Conservation (phyloP, 768 basidiomycete species). For the Panellus pusillus region DNA sequence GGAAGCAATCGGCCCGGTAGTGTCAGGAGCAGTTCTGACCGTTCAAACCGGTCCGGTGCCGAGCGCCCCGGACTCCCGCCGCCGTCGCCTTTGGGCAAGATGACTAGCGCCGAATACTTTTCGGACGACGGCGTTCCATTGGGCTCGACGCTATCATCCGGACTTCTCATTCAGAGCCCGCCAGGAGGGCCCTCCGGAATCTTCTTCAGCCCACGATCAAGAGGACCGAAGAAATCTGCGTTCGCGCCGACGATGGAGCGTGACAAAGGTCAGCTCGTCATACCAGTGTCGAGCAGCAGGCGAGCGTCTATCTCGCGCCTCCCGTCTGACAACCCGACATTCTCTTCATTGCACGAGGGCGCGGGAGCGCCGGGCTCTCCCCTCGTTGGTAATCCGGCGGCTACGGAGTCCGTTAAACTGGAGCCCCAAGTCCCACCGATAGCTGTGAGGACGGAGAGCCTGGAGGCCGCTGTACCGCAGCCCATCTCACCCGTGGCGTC, state of each 20-base stretch:
- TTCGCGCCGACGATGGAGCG: conserved; percentile 45
- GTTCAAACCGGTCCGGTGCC: conserved; percentile 56
- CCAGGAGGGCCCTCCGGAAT: conserved; percentile 95
- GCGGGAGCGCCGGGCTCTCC: conserved; percentile 20
- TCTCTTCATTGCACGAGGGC: conserved; percentile 38
- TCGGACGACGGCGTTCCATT: conserved; percentile 66
- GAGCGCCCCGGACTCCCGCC: conserved; percentile 45
- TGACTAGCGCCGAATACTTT: conserved; percentile 80
- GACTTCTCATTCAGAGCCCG: conserved; percentile 87
- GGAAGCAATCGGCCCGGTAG: conserved; percentile 46
- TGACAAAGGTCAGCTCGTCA: conserved; percentile 39
- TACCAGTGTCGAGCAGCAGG: conserved; percentile 30
- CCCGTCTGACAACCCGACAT: conserved; percentile 25
- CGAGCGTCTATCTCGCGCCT: conserved; percentile 27
- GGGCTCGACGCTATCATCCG: conserved; percentile 77
- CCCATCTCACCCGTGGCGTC: conserved; percentile 7
- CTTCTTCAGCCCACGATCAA: conserved; percentile 82
- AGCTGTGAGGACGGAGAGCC: conserved; percentile 4
- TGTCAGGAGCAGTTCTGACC: conserved; percentile 62
- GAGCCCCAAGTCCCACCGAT: conserved; percentile 6
- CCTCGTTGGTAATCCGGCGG: conserved; percentile 2
- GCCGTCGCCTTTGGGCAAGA: conserved; percentile 69
- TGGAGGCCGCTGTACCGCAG: not conserved
- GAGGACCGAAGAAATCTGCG: conserved; percentile 35
- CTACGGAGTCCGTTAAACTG: not conserved